Base-by-base conservation (phyloP, 345 rosid genomes). In the Lenwebbia sp. region DNA sequence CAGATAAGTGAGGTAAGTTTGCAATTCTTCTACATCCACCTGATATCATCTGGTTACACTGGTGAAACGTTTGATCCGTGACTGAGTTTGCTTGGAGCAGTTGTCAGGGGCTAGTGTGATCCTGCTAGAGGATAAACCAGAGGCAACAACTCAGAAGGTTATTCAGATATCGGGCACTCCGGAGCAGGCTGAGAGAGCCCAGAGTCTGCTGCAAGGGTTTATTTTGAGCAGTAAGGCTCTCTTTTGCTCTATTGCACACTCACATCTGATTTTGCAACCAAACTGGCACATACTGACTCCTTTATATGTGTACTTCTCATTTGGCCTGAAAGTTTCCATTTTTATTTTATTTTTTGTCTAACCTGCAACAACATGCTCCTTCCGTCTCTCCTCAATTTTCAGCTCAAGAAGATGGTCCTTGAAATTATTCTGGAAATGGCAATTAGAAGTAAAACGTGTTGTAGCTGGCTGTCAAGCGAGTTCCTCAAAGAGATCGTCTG, bases 161-260 rank as follows among this genome's bases (percentile, higher is more conserved):
- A 96, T 98, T 86, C 92, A 92, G 90, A 93, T 98, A 87, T 95
- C 98, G 23, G 99, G 99, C 83, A 96, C 99, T 70, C 98, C 98
- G 0, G 99, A 98, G 87, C 99, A 98, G 90, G 96, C 93, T 22
- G 99, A 95, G 91, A 93, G 96, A 91, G 99, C 99, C 47, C 99
- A 98, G 90, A 96, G 98, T 90, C 90, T 98, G 90, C 98, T 98
- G 89, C 99, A 98, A 89, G 99, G 99, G 90, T 96, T 96, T 86
- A 95, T 98, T 82, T 91, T 98, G 91, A 98, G 99, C 92, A 94
- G 99, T 98, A 90, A 94, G 95, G 88, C 82, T 88, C 83, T 49
- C 25, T 54, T 44, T 57, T 58, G 82, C 49, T 15, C 70, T 75
- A 56, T 62, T 40, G 54, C 86, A 40, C 19, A 9, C 26, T 60